Base-by-base conservation (phyloP, 116 monocot species). In the Cymodocea nodosa region DNA sequence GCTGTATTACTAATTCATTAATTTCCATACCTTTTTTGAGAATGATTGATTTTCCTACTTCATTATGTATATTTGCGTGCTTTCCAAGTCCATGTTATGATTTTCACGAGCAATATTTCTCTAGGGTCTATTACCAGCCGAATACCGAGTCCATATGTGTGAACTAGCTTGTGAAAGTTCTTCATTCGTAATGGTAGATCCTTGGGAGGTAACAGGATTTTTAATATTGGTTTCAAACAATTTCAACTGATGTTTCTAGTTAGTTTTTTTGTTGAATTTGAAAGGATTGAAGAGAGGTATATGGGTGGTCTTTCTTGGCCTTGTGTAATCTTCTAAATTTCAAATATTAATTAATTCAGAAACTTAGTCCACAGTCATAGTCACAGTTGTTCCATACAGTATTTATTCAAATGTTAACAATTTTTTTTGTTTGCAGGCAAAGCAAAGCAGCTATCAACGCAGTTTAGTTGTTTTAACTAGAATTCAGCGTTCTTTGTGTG, bases 171-270 rank as follows among this genome's bases (percentile, higher is more conserved):
- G 87, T 68, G 78, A 77, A 78, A 97, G 82, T 81, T 97, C 91
- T 64, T 76, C 80, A 2, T 90, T 91, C 77, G 73, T 97, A 15
- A 97, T 91, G 91, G 88, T 97, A 48, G 88, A 97, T 80, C 78
- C 74, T 49, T 93, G 93, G 93, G 93, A 93, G 93, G 93, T 93
- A 82, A 80, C 16, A 23, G 1, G 15, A 56, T 12, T 55, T 53
- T 56, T n/a, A 34, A 10, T 73, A 5, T 16, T 40, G n/a, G 9
- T 17, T 56, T 55, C 44, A 18, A 44, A 58, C 62, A 24, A 12
- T 16, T 65, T 51, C 13, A 50, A 15, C 3, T 30, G 30, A 44
- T 44, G 1, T 44, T 12, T 44, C 7, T 44, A 10, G 9, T 8
- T 44, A 10, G 9, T 44, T 44, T 10, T 8, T 44, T 44, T 44